These are phyloP conservation scores for Tilletia setariae DNA, from an alignment of 1,284 basidiomycete species.

Conservation along the genomic window DNA sequence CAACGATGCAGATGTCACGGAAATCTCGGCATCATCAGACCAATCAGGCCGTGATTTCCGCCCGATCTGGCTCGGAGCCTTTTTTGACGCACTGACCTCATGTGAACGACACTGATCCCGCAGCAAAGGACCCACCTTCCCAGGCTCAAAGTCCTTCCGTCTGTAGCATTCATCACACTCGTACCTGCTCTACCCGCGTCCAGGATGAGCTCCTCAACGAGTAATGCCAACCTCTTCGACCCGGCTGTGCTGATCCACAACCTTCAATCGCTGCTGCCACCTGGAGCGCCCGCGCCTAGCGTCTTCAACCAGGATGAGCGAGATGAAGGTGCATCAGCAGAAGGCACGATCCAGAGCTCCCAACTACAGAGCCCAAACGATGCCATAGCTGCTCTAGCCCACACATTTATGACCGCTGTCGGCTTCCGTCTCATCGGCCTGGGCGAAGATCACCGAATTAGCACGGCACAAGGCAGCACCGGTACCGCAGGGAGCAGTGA, in stretches of 20 bases:
- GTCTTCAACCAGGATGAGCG: not conserved
- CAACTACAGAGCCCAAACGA: conserved; percentile 33
- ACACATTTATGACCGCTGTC: conserved; percentile 36
- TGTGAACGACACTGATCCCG: too few species aligned
- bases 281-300: not conserved
- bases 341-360: not conserved
- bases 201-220: not conserved
- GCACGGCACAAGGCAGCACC: not conserved
- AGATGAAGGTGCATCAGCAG: not conserved
- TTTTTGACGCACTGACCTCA: too few species aligned
- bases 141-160: too few species aligned
- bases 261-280: conserved; percentile 30
- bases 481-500: not conserved
- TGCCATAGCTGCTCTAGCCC: conserved; percentile 37
- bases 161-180: too few species aligned
- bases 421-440: conserved; percentile 44
- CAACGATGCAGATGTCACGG: too few species aligned
- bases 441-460: conserved; percentile 33
- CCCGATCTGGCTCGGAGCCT: too few species aligned
- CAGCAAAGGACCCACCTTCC: too few species aligned
- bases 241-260: conserved; percentile 37
- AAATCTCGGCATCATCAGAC: too few species aligned
- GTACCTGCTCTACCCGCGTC: too few species aligned
- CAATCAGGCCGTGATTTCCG: too few species aligned
- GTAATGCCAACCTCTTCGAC: conserved; percentile 30